These are phyloP conservation scores for Vickermania ingenoplastis DNA, from an alignment of 208 protist genomes.

Conservation along the genomic window DNA sequence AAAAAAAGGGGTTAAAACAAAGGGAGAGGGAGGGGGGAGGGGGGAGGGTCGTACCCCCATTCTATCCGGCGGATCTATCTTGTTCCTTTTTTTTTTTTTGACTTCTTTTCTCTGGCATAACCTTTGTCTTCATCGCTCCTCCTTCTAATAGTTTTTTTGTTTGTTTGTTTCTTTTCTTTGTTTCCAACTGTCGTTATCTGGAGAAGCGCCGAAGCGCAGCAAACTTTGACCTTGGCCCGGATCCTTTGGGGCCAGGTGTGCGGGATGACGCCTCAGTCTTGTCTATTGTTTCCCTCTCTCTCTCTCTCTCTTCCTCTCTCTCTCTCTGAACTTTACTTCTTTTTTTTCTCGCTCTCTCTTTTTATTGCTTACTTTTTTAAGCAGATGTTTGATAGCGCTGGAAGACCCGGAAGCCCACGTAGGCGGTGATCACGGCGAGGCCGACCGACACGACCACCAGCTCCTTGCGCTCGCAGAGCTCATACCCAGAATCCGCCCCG, in stretches of 20 bases:
- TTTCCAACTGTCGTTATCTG: slow-evolving; percentile 7
- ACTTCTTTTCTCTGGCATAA: background rate
- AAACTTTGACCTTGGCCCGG: too few relatives aligned
- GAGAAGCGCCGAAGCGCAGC: too few relatives aligned
- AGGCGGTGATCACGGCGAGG: background rate
- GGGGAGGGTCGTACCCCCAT: background rate
- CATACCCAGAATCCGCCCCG: slow-evolving; percentile 34
- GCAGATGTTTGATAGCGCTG: background rate
- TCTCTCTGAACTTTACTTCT: too few relatives aligned
- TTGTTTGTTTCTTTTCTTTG: background rate
- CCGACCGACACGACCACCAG: slow-evolving; percentile 3
- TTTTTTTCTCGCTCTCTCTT: background rate
- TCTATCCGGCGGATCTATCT: background rate
- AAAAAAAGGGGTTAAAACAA: too few relatives aligned
- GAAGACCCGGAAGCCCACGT: background rate
- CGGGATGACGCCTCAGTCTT: too few relatives aligned
- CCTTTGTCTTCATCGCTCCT: background rate
- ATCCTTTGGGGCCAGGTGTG: too few relatives aligned
- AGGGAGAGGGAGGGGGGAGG: too few relatives aligned
- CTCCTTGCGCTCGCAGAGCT: slow-evolving; percentile 38
- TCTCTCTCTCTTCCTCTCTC: too few relatives aligned
- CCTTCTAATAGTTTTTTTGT: background rate
- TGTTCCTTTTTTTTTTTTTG: slow-evolving; percentile 1
- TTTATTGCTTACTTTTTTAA: background rate
- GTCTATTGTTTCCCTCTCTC: too few relatives aligned